Evolutionary conservation across 306 rosid species (phyloP).

Genomic region (Castanea mollissima): DNA sequence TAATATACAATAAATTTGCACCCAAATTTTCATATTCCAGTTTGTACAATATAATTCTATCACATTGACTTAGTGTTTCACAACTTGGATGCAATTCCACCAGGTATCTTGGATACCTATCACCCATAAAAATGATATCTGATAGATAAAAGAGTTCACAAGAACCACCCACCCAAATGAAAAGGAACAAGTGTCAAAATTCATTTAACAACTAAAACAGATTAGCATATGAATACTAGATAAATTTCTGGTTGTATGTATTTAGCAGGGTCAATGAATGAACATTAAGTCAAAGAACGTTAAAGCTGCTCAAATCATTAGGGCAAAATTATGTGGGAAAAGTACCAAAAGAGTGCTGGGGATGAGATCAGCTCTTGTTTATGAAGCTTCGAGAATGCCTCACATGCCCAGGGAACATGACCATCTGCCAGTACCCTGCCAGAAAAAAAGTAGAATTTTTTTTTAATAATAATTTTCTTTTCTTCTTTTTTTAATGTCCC

Average conservation of each 20-base stretch:
- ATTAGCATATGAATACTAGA: background rate
- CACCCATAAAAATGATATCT: background rate
- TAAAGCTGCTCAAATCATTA: background rate
- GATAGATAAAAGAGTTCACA: background rate
- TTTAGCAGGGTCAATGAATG: background rate
- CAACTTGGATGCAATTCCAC: background rate
- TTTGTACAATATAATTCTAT: background rate
- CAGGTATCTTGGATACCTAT: background rate
- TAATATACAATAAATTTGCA: background rate
- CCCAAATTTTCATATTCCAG: background rate
- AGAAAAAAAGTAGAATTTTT: background rate
- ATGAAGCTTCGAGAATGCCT: constrained; percentile 90
- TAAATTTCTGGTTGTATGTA: background rate
- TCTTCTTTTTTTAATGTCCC: background rate
- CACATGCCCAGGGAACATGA: constrained; percentile 97
- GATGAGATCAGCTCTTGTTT: constrained; percentile 67
- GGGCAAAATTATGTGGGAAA: constrained; percentile 1
- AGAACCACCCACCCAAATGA: background rate
- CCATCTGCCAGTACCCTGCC: constrained; percentile 97
- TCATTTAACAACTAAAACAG: background rate
- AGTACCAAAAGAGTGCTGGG: constrained; percentile 75
- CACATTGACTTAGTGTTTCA: background rate
- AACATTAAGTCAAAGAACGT: background rate
- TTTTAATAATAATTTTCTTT: background rate
- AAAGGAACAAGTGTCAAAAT: background rate